These are phyloP conservation scores for Metarhizium sp. DNA, from an alignment of 2,329 filamentous ascomycete species.

Conservation along the genomic window DNA sequence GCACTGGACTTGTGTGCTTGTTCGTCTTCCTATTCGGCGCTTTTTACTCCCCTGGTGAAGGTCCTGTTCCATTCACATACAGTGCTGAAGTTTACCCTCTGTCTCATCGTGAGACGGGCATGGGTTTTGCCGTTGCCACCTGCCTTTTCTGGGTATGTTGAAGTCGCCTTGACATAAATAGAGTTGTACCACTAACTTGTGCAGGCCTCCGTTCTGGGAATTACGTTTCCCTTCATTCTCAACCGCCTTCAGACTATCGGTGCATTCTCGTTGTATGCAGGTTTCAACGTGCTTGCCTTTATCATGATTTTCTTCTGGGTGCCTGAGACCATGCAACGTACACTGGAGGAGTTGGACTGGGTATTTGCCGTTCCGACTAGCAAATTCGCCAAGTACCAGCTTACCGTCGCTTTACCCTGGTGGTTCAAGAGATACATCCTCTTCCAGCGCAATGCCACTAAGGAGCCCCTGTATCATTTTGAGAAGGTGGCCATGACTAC, in stretches of 20 bases:
- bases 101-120: slow-evolving; percentile 53
- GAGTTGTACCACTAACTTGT: background rate
- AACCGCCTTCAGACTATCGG: slow-evolving; percentile 22
- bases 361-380: slow-evolving; percentile 37
- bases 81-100: slow-evolving; percentile 56
- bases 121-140: slow-evolving; percentile 54
- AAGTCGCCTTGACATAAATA: background rate
- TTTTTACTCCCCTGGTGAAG: slow-evolving; percentile 58
- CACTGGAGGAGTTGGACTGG: slow-evolving; percentile 40
- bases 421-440: slow-evolving; percentile 23
- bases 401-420: slow-evolving; percentile 22
- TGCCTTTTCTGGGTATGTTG: slow-evolving; percentile 38
- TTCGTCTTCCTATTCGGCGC: slow-evolving; percentile 58
- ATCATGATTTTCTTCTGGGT: slow-evolving; percentile 41
- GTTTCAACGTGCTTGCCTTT: slow-evolving; percentile 44
- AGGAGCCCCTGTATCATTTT: slow-evolving; percentile 28
- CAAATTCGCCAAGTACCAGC: slow-evolving; percentile 31
- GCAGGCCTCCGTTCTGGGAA: slow-evolving; percentile 34
- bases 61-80: slow-evolving; percentile 53
- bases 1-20: slow-evolving; percentile 46
- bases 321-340: slow-evolving; percentile 45
- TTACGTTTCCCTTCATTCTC: slow-evolving; percentile 43
- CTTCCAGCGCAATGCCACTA: slow-evolving; percentile 20
- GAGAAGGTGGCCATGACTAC: slow-evolving; percentile 14
- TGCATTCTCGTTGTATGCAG: slow-evolving; percentile 42